Percentiles rank a stretch among this genome's conserved stretches.
These are phyloP conservation scores for Benincasa hispida DNA, from an alignment of 306 rosid genomes.

Conservation along the genomic window DNA sequence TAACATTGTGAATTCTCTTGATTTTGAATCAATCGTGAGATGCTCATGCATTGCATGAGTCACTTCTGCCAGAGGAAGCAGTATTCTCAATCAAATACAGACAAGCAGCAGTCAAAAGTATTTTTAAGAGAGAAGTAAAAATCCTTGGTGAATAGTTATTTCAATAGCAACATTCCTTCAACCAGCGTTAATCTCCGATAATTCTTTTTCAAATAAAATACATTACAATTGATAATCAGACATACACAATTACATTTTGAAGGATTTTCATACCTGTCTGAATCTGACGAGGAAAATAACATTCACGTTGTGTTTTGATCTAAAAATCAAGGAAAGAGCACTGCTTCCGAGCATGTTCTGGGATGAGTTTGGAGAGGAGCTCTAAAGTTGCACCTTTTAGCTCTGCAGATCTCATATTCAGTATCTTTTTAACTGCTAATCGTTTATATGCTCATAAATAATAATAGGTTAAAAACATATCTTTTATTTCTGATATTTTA, in stretches of 20 bases:
- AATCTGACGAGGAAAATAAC: not conserved
- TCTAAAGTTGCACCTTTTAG: conserved; percentile 51
- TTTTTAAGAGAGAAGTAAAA: not conserved
- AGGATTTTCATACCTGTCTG: not conserved
- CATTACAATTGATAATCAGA: not conserved
- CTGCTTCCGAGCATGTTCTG: conserved; percentile 55
- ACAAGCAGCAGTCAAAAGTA: too few relatives aligned
- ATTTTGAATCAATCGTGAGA: too few relatives aligned
- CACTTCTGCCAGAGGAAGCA: too few relatives aligned
- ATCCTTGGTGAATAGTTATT: not conserved
- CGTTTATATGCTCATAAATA: not conserved
- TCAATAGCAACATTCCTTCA: not conserved
- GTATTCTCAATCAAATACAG: too few relatives aligned
- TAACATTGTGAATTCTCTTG: too few relatives aligned
- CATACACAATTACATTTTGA: not conserved
- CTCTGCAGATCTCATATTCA: conserved; percentile 19
- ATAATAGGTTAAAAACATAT: not conserved
- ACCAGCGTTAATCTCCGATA: not conserved
- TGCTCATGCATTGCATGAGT: too few relatives aligned
- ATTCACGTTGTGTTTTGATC: not conserved
- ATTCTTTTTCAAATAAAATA: not conserved
- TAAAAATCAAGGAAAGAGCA: conserved; percentile 36
- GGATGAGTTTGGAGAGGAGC: conserved; percentile 40
- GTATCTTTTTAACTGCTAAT: not conserved
- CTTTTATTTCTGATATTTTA: not conserved